Evolutionary conservation across 805 yeast genomes (phyloP).

Genomic region (Myxozyma sirexii): DNA sequence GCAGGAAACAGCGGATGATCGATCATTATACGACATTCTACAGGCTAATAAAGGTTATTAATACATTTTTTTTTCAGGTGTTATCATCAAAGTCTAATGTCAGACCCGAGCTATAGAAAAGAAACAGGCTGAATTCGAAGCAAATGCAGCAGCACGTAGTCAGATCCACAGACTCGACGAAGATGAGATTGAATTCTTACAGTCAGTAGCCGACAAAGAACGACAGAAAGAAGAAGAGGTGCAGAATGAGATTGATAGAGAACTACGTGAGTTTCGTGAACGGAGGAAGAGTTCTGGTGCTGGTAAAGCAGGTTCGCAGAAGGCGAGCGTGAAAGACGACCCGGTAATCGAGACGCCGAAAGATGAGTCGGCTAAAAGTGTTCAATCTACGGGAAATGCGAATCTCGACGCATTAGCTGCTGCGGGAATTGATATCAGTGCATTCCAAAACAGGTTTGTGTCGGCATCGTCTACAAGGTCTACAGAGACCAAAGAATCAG

Average conservation of each 20-base stretch:
- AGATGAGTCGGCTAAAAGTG: background rate
- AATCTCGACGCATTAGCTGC: slow-evolving; percentile 3
- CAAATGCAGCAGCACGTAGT: slow-evolving; percentile 17
- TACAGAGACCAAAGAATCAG: background rate
- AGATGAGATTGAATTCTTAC: slow-evolving; percentile 26
- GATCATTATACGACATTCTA: slow-evolving; percentile 28
- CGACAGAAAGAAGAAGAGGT: slow-evolving; percentile 6
- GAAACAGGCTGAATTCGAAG: slow-evolving; percentile 29
- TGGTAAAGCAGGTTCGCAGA: background rate
- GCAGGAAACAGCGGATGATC: slow-evolving; percentile 8
- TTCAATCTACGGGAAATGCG: background rate
- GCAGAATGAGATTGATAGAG: slow-evolving; percentile 12
- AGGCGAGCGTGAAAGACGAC: too few species aligned
- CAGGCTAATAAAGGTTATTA: slow-evolving; percentile 29
- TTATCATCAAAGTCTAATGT: background rate
- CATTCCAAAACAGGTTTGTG: slow-evolving; percentile 7
- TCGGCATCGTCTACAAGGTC: background rate
- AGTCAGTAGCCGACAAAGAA: slow-evolving; percentile 18
- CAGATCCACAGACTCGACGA: slow-evolving; percentile 29
- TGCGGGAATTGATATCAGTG: slow-evolving; percentile 9
- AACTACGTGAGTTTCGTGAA: slow-evolving; percentile 15
- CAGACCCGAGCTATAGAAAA: slow-evolving; percentile 2
- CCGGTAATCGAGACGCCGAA: too few species aligned
- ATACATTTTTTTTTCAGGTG: background rate
- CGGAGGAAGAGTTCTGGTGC: background rate